Base-by-base conservation (phyloP, 768 basidiomycete species). In the Pleurotus platypus region DNA sequence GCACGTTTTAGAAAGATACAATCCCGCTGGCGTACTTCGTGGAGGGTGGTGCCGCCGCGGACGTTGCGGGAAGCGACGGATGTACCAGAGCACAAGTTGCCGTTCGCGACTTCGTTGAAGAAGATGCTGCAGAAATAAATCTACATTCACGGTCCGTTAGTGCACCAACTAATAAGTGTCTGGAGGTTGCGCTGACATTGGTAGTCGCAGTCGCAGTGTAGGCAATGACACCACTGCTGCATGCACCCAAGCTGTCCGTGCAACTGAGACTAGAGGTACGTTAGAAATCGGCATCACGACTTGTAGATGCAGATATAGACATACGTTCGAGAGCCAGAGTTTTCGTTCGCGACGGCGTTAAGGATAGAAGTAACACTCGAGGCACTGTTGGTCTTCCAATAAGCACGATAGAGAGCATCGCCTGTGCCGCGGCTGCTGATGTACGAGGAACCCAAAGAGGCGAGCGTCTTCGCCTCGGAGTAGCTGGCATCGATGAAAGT, bases 121-220 rank as follows among this genome's bases (percentile, higher is more conserved):
- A 80, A 79, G 61, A 75, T 67, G 60, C 63, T 65, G 69, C 78
- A 79, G 67, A 62, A 78, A 69, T 78, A 79, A 63, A 80, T 75
- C 75, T 76, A 57, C 7, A 39, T 27, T 39, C 1, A 3, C 11
- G 37, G 30, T 11, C n/a, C 6, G 22, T 18, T 42, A 27, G n/a
- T 38, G 2, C 13, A n/a, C 3, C 8, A 3, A n/a, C 24, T 48
- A 22, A 4, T 2, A 12, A 8, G 12, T 5, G 5, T 0, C 2
- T 12, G 27, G 9, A 30, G 4, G 26, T 8, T 7, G 16, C 16
- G 63, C 69, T 40, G 42, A 75, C 73, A 65, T 78, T 75, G 58
- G 75, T 78, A 12, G 76, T 73, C 15, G 75, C 55, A 45, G 69
- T 73, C 56, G 73, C 64, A 20, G 77, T 78, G 69, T 80, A 79